Percentiles rank a stretch among this genome's conserved stretches.
Conservation (phyloP, 163 green algal species). For the Chlorella variabilis region DNA sequence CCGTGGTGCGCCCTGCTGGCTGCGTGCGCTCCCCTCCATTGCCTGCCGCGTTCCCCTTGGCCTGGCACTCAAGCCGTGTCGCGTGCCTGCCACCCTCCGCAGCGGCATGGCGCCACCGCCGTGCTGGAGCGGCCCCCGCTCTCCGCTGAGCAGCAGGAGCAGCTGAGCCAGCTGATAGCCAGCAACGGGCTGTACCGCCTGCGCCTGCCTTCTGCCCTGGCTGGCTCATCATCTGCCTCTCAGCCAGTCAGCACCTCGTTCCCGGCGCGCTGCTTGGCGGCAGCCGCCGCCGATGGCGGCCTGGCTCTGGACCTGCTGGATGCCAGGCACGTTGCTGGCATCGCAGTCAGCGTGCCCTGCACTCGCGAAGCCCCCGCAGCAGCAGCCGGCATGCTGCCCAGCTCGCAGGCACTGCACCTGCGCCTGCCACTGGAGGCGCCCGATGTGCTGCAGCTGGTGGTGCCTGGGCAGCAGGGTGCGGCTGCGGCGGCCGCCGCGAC, state of each 20-base stretch:
- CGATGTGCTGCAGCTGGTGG: constrained; percentile 18
- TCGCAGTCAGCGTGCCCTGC: constrained; percentile 5
- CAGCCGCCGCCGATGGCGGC: not conserved
- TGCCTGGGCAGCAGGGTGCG: not conserved
- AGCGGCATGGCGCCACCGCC: not conserved
- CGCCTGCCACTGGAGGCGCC: constrained; percentile 1
- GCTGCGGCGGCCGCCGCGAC: not conserved
- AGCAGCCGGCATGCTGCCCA: not conserved
- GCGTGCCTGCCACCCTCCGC: not conserved
- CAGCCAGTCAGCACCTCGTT: constrained; percentile 9
- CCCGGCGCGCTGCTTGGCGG: constrained; percentile 8
- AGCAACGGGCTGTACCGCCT: constrained; percentile 16
- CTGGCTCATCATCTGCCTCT: not conserved
- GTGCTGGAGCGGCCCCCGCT: constrained; percentile 1
- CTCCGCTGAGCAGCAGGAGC: not conserved
- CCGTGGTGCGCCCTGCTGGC: not conserved
- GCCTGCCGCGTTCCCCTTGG: too few relatives aligned
- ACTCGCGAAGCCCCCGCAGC: not conserved
- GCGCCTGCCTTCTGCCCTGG: not conserved
- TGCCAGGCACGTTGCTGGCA: not conserved
- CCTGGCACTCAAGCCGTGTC: not conserved
- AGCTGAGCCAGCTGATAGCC: not conserved
- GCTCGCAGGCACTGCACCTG: constrained; percentile 2
- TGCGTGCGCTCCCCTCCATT: too few relatives aligned
- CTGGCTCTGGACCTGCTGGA: constrained; percentile 22